phyloP scores from a whole-genome alignment of 202 grass and related monocot genomes.

The Alloteropsis angusta region DNA sequence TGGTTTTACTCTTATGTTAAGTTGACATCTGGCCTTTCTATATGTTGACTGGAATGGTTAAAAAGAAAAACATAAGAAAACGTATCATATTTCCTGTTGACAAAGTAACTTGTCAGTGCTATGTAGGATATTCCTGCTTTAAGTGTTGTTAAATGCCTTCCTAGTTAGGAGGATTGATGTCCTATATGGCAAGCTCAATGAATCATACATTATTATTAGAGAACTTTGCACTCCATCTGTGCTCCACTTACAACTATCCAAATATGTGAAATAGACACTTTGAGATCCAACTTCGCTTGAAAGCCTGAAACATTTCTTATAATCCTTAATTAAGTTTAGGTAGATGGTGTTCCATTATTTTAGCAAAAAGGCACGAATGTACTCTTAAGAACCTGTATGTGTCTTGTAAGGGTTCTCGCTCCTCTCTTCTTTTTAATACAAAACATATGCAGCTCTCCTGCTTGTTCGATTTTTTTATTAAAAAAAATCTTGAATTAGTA shows the following conservation, averaged over 20 bases:
- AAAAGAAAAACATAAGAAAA: too few relatives aligned
- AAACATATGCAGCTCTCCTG: too few relatives aligned
- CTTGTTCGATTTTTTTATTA: too few relatives aligned
- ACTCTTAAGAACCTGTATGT: too few relatives aligned
- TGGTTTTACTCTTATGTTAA: constrained; percentile 11
- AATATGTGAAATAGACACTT: not conserved
- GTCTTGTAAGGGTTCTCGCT: too few relatives aligned
- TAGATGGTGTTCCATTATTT: too few relatives aligned
- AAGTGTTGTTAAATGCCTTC: not conserved
- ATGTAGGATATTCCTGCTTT: not conserved
- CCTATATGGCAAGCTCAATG: not conserved
- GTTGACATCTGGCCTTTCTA: constrained; percentile 14
- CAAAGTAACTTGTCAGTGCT: not conserved
- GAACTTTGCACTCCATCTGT: not conserved
- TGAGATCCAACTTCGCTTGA: not conserved
- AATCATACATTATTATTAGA: not conserved
- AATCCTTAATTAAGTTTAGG: too few relatives aligned
- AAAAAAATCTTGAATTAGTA: too few relatives aligned
- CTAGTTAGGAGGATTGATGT: not conserved
- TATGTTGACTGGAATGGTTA: constrained; percentile 4
- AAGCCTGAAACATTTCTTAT: not conserved
- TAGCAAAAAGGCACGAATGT: too few relatives aligned
- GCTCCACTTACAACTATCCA: not conserved
- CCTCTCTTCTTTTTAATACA: too few relatives aligned
- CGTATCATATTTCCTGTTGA: not conserved